Base-by-base conservation (phyloP, 2,329 filamentous ascomycete species). In the Elsinoe batatas region DNA sequence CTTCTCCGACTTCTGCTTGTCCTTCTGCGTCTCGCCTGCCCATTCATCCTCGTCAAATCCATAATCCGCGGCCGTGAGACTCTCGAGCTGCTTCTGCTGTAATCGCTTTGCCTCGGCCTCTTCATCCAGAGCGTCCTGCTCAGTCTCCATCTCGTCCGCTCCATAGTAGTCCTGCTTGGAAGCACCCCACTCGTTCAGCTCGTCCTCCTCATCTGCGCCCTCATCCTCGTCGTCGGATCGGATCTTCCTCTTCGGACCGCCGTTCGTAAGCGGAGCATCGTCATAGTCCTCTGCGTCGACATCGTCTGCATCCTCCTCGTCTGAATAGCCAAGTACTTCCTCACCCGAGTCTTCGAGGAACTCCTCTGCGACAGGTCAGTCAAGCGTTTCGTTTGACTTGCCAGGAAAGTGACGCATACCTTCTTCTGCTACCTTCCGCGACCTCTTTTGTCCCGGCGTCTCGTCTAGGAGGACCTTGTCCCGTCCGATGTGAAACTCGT, bases 151-250 rank as follows among this genome's bases (percentile, higher is more conserved):
- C 8, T 74, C 74, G 69, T 98, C 91, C 62, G 89, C 88, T 73
- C 95, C 81, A 72, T 98, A 98, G 72, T 96, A 95, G 63, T 95
- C 91, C 59, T 86, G 86, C 68, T 82, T 91, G 2, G 88, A 90
- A 3, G 85, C 80, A 30, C 91, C 93, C 91, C 93, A 97, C 67
- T 84, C 91, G 40, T 81, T 83, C 53, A 82, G 69, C 15, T 81
- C 77, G 42, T 79, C 77, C 6, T 80, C 78, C 3, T 74, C 75
- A 33, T 79, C 76, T 5, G 78, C 79, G 4, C 74, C 78, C 18
- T 69, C 66, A 54, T 67, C 66, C 26, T 63, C 65, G 7, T 57
- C 53, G 64, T 57, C 53, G 57, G 35, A 54, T 46, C 44, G 46
- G 53, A 59, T 56, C 3, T 7, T 35, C 63, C 43, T 65, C 64